Evolutionary conservation across 169 alveolate genomes (phyloP).

Genomic region (Babesia bigemina): DNA sequence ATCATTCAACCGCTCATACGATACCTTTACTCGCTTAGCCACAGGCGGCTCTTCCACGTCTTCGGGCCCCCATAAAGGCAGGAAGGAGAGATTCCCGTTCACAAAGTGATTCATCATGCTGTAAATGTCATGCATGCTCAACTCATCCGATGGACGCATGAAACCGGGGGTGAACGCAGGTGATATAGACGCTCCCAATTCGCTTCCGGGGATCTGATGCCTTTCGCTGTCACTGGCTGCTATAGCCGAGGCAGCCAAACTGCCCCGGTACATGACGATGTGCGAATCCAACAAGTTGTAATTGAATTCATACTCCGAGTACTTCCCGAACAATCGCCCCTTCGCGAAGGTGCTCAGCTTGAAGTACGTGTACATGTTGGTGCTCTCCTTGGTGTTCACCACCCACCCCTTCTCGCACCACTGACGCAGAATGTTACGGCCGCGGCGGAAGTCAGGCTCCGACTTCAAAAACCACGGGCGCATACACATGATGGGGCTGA

Average conservation of each 20-base stretch:
- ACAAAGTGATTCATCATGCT: constrained; percentile 30
- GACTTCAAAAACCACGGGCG: constrained; percentile 25
- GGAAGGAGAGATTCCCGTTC: constrained; percentile 21
- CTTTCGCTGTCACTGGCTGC: background rate
- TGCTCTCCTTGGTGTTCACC: constrained; percentile 37
- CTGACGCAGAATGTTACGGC: constrained; percentile 18
- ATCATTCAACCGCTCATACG: constrained; percentile 33
- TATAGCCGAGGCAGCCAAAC: background rate
- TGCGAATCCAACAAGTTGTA: constrained; percentile 39
- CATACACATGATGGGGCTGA: constrained; percentile 36
- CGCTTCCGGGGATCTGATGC: too few species aligned
- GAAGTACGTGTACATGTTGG: constrained; percentile 21
- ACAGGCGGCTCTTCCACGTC: background rate
- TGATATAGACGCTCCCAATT: background rate
- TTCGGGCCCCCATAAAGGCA: constrained; percentile 31
- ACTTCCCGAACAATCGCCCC: constrained; percentile 58
- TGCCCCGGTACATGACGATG: background rate
- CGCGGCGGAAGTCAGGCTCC: background rate
- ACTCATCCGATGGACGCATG: constrained; percentile 12
- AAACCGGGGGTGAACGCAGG: background rate
- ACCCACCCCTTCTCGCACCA: constrained; percentile 65
- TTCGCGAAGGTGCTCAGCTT: constrained; percentile 39
- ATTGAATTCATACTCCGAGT: constrained; percentile 11
- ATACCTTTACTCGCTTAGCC: constrained; percentile 3
- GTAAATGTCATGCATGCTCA: constrained; percentile 24